phyloP scores from a whole-genome alignment of 768 basidiomycete genomes.

The Suillus occidentalis region DNA sequence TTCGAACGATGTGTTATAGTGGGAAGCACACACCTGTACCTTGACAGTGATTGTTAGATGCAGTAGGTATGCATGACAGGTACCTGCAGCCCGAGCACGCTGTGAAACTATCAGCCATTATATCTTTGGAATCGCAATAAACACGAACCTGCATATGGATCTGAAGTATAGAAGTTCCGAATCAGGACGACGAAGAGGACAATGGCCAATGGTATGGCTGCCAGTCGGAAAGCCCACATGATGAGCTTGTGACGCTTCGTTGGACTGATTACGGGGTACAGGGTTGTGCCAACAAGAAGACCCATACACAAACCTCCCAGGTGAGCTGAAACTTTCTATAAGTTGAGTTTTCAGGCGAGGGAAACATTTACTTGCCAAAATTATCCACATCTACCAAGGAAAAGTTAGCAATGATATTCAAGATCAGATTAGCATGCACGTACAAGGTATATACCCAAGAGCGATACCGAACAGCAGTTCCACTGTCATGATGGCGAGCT shows the following conservation, averaged over 20 bases:
- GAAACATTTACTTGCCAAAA: slow-evolving; percentile 54
- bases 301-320: slow-evolving; percentile 87
- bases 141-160: slow-evolving; percentile 77
- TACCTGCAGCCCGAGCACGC: slow-evolving; percentile 89
- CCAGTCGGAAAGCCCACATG: slow-evolving; percentile 70
- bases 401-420: slow-evolving; percentile 14
- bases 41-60: slow-evolving; percentile 65
- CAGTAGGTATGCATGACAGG: slow-evolving; percentile 84
- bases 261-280: slow-evolving; percentile 88
- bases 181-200: slow-evolving; percentile 80
- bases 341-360: background rate
- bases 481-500: slow-evolving; percentile 83
- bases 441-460: slow-evolving; percentile 82
- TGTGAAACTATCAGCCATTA: slow-evolving; percentile 26
- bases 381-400: slow-evolving; percentile 75
- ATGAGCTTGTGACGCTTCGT: slow-evolving; percentile 71
- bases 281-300: slow-evolving; percentile 74
- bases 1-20: background rate
- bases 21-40: slow-evolving; percentile 36
- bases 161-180: slow-evolving; percentile 86
- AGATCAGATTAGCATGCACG: slow-evolving; percentile 25
- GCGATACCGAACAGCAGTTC: slow-evolving; percentile 87
- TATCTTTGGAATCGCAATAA: background rate
- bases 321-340: slow-evolving; percentile 52
- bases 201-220: slow-evolving; percentile 73